Conservation (phyloP, 2,329 filamentous ascomycete species). For the Colletotrichum spaethianum region DNA sequence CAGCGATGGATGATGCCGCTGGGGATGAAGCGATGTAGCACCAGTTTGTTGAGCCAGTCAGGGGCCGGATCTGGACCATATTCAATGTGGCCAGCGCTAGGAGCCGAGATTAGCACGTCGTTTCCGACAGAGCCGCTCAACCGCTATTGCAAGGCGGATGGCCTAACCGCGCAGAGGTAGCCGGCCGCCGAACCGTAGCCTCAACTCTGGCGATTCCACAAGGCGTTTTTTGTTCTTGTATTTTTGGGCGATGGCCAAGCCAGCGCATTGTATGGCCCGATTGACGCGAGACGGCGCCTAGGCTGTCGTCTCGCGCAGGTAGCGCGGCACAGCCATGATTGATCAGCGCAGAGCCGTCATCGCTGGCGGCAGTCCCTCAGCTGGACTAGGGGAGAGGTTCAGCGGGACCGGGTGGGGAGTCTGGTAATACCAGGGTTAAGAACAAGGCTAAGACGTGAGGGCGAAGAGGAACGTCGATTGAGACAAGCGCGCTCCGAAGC, state of each 20-base stretch:
- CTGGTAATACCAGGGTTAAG: background rate
- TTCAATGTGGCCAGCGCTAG: background rate
- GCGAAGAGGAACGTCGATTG: slow-evolving; percentile 4
- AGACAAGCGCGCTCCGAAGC: slow-evolving; percentile 5
- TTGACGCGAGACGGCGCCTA: slow-evolving; percentile 5
- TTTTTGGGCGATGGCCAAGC: background rate
- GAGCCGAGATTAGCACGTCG: background rate
- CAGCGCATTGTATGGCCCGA: background rate
- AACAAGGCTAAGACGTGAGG: background rate
- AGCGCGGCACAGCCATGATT: slow-evolving; percentile 21
- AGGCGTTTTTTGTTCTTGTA: background rate
- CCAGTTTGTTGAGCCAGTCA: background rate
- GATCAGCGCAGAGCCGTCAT: slow-evolving; percentile 3
- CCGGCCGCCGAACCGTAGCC: background rate
- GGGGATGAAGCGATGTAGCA: background rate
- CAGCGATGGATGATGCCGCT: background rate
- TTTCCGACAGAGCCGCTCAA: background rate
- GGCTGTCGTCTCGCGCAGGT: background rate
- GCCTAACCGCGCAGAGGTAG: background rate
- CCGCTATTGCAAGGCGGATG: background rate
- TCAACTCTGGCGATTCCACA: background rate
- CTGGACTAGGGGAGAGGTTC: slow-evolving; percentile 20
- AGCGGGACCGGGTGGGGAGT: slow-evolving; percentile 9
- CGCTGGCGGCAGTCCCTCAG: slow-evolving; percentile 19
- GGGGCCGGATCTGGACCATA: background rate